Conservation (phyloP, 2,329 filamentous ascomycete species). For the Neofusicoccum cordaticola region DNA sequence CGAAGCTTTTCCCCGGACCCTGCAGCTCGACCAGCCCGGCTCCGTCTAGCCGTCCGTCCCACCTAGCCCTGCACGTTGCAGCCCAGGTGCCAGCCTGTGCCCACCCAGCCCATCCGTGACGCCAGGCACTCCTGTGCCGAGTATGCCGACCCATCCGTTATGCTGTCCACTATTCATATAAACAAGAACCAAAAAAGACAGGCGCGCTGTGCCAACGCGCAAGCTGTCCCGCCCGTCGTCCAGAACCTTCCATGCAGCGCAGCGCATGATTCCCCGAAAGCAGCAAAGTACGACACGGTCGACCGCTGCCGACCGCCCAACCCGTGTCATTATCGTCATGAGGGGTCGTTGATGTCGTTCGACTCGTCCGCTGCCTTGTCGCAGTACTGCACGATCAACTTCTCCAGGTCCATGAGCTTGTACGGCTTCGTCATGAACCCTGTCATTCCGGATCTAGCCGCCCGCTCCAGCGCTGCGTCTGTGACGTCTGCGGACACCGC, state of each 20-base stretch:
- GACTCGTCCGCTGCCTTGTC: conserved; percentile 19
- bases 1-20: conserved; percentile 1
- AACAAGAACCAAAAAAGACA: conserved; percentile 1
- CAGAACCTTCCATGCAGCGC: neutral
- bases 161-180: neutral
- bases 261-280: neutral
- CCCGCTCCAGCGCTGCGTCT: conserved; percentile 59
- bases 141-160: conserved; percentile 8
- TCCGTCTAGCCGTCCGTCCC: neutral
- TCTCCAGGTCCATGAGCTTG: conserved; percentile 60
- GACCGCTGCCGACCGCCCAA: too few species aligned
- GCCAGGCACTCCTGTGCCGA: conserved; percentile 9
- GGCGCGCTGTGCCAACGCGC: neutral
- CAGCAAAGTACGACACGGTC: neutral
- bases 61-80: neutral
- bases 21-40: neutral
- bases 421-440: conserved; percentile 69
- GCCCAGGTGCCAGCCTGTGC: neutral
- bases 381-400: conserved; percentile 54
- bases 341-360: neutral
- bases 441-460: conserved; percentile 62
- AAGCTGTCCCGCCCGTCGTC: neutral
- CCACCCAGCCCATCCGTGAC: neutral
- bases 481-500: conserved; percentile 68
- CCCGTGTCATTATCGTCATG: neutral